Percentiles rank a stretch among this genome's conserved stretches.
Evolutionary conservation across 768 basidiomycete species (phyloP).

Genomic region (Kwoniella sp.): DNA sequence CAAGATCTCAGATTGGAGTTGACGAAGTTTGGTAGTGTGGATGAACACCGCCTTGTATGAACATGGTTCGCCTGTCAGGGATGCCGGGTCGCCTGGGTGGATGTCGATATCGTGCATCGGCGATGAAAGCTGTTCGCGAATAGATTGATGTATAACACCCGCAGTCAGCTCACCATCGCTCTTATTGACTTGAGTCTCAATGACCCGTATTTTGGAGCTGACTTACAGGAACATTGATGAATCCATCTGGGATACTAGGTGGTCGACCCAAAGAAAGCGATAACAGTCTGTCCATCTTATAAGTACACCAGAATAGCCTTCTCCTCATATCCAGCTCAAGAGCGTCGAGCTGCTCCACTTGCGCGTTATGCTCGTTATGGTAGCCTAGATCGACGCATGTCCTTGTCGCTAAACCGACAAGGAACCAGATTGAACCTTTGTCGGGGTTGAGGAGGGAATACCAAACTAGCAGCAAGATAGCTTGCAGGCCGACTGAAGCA

Average conservation of each 20-base stretch:
- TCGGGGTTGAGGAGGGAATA: slow-evolving; percentile 57
- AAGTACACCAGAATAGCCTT: slow-evolving; percentile 52
- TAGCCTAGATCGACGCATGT: slow-evolving; percentile 56
- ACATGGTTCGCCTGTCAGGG: slow-evolving; percentile 42
- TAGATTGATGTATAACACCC: not conserved
- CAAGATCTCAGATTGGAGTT: slow-evolving; percentile 56
- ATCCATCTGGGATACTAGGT: slow-evolving; percentile 55
- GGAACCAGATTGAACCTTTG: slow-evolving; percentile 57
- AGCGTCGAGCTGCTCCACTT: slow-evolving; percentile 41
- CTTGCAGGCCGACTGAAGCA: slow-evolving; percentile 53
- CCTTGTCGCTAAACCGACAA: slow-evolving; percentile 55
- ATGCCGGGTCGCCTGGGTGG: slow-evolving; percentile 37
- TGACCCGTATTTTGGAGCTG: not conserved
- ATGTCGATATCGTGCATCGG: slow-evolving; percentile 51
- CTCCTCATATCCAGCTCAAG: slow-evolving; percentile 54
- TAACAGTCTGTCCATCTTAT: slow-evolving; percentile 55
- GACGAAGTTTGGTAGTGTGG: slow-evolving; percentile 51
- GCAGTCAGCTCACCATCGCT: not conserved
- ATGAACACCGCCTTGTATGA: slow-evolving; percentile 53
- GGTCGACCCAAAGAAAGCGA: slow-evolving; percentile 54
- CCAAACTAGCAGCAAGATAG: slow-evolving; percentile 54
- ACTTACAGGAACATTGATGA: slow-evolving; percentile 55
- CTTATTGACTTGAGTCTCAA: not conserved
- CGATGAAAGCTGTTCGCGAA: slow-evolving; percentile 50
- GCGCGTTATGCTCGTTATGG: slow-evolving; percentile 54